Percentiles rank a stretch among this genome's conserved stretches.
These are phyloP conservation scores for Mortierella sp. DNA, from an alignment of 371 early-diverging fungal species.

Conservation along the genomic window DNA sequence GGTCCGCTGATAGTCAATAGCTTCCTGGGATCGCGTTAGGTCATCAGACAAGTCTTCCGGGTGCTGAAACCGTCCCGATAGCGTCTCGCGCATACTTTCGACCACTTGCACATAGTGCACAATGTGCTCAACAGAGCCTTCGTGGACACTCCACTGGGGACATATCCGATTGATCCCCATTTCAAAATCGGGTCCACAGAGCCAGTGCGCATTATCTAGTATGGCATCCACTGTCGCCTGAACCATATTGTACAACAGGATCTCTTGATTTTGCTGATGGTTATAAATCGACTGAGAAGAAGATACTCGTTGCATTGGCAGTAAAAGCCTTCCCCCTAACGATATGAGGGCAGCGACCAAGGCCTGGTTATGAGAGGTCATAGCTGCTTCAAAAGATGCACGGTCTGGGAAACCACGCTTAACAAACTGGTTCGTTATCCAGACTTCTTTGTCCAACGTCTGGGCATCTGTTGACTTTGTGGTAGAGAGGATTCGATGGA, in stretches of 20 bases:
- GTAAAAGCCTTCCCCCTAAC: constrained; percentile 15
- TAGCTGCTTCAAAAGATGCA: constrained; percentile 20
- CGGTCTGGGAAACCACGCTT: constrained; percentile 34
- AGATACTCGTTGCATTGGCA: background rate
- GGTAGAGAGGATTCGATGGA: constrained; percentile 35
- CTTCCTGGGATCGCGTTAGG: constrained; percentile 38
- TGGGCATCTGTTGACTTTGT: constrained; percentile 25
- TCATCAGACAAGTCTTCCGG: constrained; percentile 41
- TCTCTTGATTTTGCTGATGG: constrained; percentile 22
- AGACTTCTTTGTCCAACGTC: constrained; percentile 28
- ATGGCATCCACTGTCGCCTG: constrained; percentile 30
- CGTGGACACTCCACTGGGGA: constrained; percentile 34
- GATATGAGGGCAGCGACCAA: constrained; percentile 14
- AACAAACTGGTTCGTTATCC: constrained; percentile 29
- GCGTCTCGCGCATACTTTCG: constrained; percentile 45
- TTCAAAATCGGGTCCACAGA: constrained; percentile 48
- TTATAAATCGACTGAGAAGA: background rate
- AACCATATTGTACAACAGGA: constrained; percentile 22
- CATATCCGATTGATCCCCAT: constrained; percentile 47
- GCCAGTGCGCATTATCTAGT: constrained; percentile 40
- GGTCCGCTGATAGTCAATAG: constrained; percentile 42
- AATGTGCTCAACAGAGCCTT: constrained; percentile 34
- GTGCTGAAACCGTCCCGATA: constrained; percentile 38
- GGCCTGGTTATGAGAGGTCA: constrained; percentile 18
- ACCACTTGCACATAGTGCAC: constrained; percentile 50